Conservation (phyloP, 805 yeast species). For the Monosporozyma yasuniensis region DNA sequence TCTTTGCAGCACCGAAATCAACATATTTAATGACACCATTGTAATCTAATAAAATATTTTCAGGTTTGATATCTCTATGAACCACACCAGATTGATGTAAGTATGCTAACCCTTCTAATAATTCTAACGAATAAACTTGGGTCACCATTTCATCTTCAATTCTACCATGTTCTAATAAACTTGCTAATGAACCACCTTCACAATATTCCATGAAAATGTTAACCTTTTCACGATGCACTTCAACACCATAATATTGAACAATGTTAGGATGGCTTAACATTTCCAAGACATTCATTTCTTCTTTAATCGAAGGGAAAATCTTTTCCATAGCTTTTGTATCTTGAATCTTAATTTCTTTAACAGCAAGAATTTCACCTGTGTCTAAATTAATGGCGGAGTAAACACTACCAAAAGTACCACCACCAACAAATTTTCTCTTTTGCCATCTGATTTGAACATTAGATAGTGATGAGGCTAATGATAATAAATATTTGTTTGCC, state of each 20-base stretch:
- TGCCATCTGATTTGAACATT: constrained; percentile 95
- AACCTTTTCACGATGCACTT: constrained; percentile 91
- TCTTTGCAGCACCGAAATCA: constrained; percentile 97
- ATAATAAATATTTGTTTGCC: constrained; percentile 78
- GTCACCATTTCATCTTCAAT: constrained; percentile 92
- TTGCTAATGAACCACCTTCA: constrained; percentile 88
- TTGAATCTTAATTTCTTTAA: constrained; percentile 86
- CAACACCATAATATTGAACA: constrained; percentile 94
- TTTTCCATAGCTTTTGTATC: constrained; percentile 78
- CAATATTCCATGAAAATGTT: constrained; percentile 96
- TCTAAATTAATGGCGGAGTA: constrained; percentile 87
- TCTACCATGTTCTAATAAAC: constrained; percentile 79
- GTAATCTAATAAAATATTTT: constrained; percentile 80
- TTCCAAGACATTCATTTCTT: constrained; percentile 93
- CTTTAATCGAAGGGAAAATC: constrained; percentile 81
- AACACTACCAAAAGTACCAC: constrained; percentile 93
- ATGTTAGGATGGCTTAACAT: constrained; percentile 93
- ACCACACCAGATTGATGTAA: constrained; percentile 90
- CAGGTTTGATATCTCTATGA: constrained; percentile 97
- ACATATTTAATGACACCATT: constrained; percentile 91
- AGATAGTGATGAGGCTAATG: constrained; percentile 80
- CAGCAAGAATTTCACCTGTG: constrained; percentile 94
- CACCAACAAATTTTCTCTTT: constrained; percentile 86
- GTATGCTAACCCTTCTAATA: constrained; percentile 92
- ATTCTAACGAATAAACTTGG: constrained; percentile 81